Base-by-base conservation (phyloP, 108 stramenopile genomes). In the Bacterosira constricta region DNA sequence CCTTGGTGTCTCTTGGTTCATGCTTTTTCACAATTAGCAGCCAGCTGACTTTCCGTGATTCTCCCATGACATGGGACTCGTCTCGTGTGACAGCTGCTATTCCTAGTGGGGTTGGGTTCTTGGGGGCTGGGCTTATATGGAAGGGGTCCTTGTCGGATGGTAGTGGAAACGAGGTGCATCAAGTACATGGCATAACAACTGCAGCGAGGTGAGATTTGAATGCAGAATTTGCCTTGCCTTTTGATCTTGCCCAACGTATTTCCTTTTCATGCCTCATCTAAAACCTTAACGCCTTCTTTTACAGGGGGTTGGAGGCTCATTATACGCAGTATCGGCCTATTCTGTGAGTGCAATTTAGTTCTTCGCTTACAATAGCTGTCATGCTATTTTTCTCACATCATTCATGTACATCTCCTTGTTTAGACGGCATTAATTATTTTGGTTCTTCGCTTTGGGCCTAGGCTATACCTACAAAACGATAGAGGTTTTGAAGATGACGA, bases 11-110 rank as follows among this genome's bases (percentile, higher is more conserved):
- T 2, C 69, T 97, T 15, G 97, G 93, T 20, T 82, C 87, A 2
- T 92, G 91, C 51, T 71, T 95, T 17, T 97, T 97, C 65, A 95
- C 92, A 3, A 86, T 96, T 29, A 82, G 81, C 52, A 84, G 80
- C 3, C 52, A 84, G 25, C 83, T 86, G 70, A 92, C 89, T 23
- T 96, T 97, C 79, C 41, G 84, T 9, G 74, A 78, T 62, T 87
- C 91, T 27, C 93, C 94, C 0, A 90, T 90, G 89, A 55, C 34
- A 23, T 95, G 94, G 87, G 95, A 96, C 61, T 37, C 44, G 9
- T 27, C 32, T 23, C 71, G 79, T 34, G 79, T 80, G 7, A 53
- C 29, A 41, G 83, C 83, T 11, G 83, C 83, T 1, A 80, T 83
- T 34, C 83, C 83, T 0, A 76, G 74, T 9, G 83, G 83, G 12